Base-by-base conservation (phyloP, 768 basidiomycete genomes). In the Termitomyces sp. region DNA sequence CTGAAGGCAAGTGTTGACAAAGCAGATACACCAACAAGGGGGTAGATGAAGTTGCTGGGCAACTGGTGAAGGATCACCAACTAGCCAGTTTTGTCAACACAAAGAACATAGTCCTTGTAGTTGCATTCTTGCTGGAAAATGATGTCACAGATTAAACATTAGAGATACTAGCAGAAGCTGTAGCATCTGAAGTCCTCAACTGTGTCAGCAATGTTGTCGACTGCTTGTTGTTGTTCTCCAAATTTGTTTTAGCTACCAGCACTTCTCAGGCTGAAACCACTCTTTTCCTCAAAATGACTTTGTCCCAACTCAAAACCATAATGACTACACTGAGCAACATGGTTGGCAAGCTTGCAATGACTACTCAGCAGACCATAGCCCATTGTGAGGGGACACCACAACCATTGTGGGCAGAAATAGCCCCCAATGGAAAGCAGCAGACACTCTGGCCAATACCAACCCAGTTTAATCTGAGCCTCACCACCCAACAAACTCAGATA, bases 91-190 rank as follows among this genome's bases (percentile, higher is more conserved):
- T n/a, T n/a, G n/a, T n/a, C n/a, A n/a, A n/a, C n/a, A n/a, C n/a
- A n/a, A n/a, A n/a, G n/a, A n/a, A n/a, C n/a, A n/a, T n/a, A n/a
- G n/a, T n/a, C n/a, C 48, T 55, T 5, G 54, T 46, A 1, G 44
- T 53, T 3, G 27, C 59, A 22, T 48, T 39, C 27, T 41, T 60
- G 12, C 42, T 60, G 7, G 59, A 60, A 20, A 44, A 59, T 18
- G 49, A 53, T 24, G 24, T 48, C 41, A 52, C 18, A 18, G 54
- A 59, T 39, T 36, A 16, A 16, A 27, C 46, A 22, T 51, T 55
- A 16, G 42, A 50, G 22, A 26, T 47, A 16, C 12, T 59, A 2
- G 49, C 43, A 5, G 42, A 52, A 0, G 31, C 48, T 16, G 22
- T 59, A 3, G 49, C 59, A 7, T 16, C 27, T n/a, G 56, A 60